Conservation (phyloP, 2,329 filamentous ascomycete genomes). For the Trichoderma hamatum region DNA sequence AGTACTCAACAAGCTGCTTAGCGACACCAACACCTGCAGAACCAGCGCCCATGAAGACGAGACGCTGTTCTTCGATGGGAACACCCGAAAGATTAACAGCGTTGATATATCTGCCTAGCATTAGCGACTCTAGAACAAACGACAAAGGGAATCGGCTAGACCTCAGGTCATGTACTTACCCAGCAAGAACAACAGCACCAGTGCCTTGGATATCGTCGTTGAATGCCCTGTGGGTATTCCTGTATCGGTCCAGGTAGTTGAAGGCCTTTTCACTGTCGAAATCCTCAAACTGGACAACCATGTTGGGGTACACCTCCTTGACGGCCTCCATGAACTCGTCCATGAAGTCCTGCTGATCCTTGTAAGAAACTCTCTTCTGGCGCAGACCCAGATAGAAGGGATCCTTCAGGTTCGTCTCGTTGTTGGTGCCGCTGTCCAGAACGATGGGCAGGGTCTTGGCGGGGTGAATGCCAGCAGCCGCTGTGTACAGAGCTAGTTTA, state of each 20-base stretch:
- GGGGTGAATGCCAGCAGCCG: slow-evolving; percentile 91
- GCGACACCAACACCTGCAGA: slow-evolving; percentile 96
- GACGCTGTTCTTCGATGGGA: slow-evolving; percentile 84
- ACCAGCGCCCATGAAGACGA: slow-evolving; percentile 95
- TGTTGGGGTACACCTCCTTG: slow-evolving; percentile 69
- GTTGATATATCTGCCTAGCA: slow-evolving; percentile 58
- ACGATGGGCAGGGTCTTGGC: slow-evolving; percentile 76
- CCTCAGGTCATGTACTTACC: slow-evolving; percentile 50
- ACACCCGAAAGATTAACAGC: slow-evolving; percentile 84
- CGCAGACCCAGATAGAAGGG: slow-evolving; percentile 88
- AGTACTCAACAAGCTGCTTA: slow-evolving; percentile 97
- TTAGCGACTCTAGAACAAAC: background rate
- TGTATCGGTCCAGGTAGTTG: slow-evolving; percentile 87
- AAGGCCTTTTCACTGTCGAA: slow-evolving; percentile 94
- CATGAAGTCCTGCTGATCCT: slow-evolving; percentile 87
- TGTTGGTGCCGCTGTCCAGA: slow-evolving; percentile 67
- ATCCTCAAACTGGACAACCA: slow-evolving; percentile 91
- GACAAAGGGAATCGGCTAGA: background rate
- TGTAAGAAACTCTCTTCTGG: slow-evolving; percentile 74
- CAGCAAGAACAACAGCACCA: slow-evolving; percentile 89
- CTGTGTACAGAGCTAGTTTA: slow-evolving; percentile 93
- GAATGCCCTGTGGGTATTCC: slow-evolving; percentile 89
- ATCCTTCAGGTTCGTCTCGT: slow-evolving; percentile 67
- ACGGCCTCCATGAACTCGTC: slow-evolving; percentile 96
- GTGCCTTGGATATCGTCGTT: slow-evolving; percentile 99